phyloP scores from a whole-genome alignment of 495 filamentous ascomycete species.

The Aspergillus saccharolyticus region DNA sequence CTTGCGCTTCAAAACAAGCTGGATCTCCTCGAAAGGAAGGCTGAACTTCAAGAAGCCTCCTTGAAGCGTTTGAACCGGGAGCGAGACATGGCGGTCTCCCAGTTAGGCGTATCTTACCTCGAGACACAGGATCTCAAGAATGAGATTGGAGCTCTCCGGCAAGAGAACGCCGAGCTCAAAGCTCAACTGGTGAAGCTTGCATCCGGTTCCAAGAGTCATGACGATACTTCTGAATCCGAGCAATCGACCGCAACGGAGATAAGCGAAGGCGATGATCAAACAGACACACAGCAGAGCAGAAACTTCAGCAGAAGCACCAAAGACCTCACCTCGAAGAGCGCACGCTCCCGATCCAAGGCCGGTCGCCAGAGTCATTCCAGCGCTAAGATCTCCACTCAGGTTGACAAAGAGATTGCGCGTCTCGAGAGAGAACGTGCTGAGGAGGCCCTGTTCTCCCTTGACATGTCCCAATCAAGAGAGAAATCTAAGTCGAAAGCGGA shows the following conservation, averaged over 20 bases:
- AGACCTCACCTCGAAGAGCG: constrained; percentile 32
- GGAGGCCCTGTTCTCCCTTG: constrained; percentile 42
- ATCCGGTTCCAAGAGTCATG: constrained; percentile 20
- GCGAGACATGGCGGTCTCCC: constrained; percentile 58
- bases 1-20: constrained; percentile 52
- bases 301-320: constrained; percentile 30
- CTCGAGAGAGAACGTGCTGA: constrained; percentile 42
- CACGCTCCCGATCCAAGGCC: constrained; percentile 27
- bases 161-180: constrained; percentile 47
- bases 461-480: constrained; percentile 26
- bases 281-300: constrained; percentile 32
- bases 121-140: constrained; percentile 57
- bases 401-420: constrained; percentile 41
- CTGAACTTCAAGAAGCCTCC: constrained; percentile 54
- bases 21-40: constrained; percentile 54
- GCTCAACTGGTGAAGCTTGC: constrained; percentile 30
- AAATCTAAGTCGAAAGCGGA: constrained; percentile 20
- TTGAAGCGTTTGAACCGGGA: constrained; percentile 58
- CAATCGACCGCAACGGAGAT: constrained; percentile 21
- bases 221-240: constrained; percentile 33
- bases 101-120: constrained; percentile 59
- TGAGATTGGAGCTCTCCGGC: constrained; percentile 47
- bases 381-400: constrained; percentile 33
- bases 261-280: constrained; percentile 32
- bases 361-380: constrained; percentile 31